Evolutionary conservation across 345 rosid genomes (phyloP), one percentile per base, ranked within the genome.

Genomic region (Psidium guajava): DNA sequence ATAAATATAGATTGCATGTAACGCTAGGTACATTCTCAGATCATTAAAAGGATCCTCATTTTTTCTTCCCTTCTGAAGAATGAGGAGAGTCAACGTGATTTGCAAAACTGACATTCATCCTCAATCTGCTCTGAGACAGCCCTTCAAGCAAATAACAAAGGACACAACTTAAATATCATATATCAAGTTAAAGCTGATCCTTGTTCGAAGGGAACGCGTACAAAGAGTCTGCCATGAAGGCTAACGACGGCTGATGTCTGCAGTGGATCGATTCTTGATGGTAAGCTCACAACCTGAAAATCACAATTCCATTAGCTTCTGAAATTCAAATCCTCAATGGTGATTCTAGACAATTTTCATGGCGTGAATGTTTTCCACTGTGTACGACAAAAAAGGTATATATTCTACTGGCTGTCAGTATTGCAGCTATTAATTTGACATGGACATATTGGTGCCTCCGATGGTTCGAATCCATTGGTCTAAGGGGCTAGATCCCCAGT

Each of bases 201-300:
- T 86, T 91, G 87, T 91, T 94, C 95, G 28, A 91, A 91, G 5
- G 95, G 95, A 69, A 88, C 95, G 8, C 93, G 93, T 3, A 96
- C 90, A 87, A 90, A 91, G 84, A 94, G 92, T 74, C 95, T 90
- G 21, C 99, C 99, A 55, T 96, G 96, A 87, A 93, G 90, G 90
- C 94, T 95, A 82, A 95, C 94, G 64, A 91, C 94, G 2, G 99
- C 95, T 20, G 95, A 88, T 59, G 95, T 93, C 42, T 88, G 91
- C 59, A 88, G 92, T n/a, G 98, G 98, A 89, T 96, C 94, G 14
- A 96, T 95, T 90, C 95, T 95, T 61, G 91, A 86, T 14, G 99
- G 93, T 85, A 96, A 90, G 89, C 75, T 87, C 85, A 96, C 93
- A 27, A 96, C 92, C 98, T 96, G 93, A 84, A 86, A 87, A 86